Conservation (phyloP, 768 basidiomycete genomes). For the Rhizopogon roseolus region DNA sequence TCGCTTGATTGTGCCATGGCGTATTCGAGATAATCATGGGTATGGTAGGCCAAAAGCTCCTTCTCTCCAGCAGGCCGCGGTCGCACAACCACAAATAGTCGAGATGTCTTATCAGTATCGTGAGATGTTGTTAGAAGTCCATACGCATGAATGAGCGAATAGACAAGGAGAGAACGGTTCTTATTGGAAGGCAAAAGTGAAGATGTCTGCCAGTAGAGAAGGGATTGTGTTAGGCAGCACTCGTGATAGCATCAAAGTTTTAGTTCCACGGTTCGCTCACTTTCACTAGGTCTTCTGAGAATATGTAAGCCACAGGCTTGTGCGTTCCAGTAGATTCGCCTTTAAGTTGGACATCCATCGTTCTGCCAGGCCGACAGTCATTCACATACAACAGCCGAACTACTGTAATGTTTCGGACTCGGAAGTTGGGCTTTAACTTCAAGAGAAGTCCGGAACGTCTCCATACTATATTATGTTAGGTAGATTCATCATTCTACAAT, state of each 20-base stretch:
- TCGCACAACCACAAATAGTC: conserved; percentile 40
- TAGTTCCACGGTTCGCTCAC: conserved; percentile 20
- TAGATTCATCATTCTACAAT: too few species aligned
- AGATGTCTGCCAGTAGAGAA: conserved; percentile 28
- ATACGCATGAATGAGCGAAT: conserved; percentile 52
- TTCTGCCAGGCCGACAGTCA: not conserved
- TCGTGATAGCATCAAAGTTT: too few species aligned
- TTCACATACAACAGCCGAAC: not conserved
- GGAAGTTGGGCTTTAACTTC: too few species aligned
- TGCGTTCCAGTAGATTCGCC: not conserved
- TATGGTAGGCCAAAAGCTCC: conserved; percentile 67
- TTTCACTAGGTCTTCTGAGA: conserved; percentile 54
- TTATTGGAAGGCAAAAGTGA: conserved; percentile 67
- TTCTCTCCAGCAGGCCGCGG: conserved; percentile 49
- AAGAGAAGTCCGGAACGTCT: too few species aligned
- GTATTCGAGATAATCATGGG: conserved; percentile 62
- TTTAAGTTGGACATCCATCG: not conserved
- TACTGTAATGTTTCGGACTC: not conserved
- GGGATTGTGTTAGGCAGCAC: not conserved
- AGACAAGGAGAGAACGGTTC: conserved; percentile 61
- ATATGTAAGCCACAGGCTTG: conserved; percentile 41
- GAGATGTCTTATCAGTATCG: conserved; percentile 11
- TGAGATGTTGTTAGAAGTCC: conserved; percentile 37
- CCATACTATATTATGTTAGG: too few species aligned
- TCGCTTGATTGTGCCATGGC: conserved; percentile 35